phyloP scores from a whole-genome alignment of 116 monocot genomes.

The Cymodocea nodosa region DNA sequence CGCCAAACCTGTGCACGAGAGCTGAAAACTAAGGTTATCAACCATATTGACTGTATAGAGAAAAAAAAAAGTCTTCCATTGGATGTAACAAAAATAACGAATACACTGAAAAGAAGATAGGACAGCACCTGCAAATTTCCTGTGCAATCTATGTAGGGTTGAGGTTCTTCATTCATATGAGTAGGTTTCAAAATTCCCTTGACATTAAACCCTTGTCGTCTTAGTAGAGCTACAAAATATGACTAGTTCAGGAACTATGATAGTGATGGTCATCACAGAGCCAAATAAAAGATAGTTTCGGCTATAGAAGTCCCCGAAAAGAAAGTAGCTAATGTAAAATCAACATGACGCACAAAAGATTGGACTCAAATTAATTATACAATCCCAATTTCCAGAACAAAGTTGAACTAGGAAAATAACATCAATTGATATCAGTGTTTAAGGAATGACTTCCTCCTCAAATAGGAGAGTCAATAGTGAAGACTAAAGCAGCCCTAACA shows the following conservation, averaged over 20 bases:
- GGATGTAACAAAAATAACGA: neutral
- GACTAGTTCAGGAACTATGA: neutral
- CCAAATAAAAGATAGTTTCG: neutral
- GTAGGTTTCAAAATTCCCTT: slow-evolving; percentile 80
- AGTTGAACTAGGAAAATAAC: too few species aligned
- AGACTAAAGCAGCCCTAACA: too few species aligned
- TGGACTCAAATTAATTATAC: too few species aligned
- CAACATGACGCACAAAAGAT: too few species aligned
- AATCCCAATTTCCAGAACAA: too few species aligned
- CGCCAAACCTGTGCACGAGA: slow-evolving; percentile 62
- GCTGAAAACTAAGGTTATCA: slow-evolving; percentile 8
- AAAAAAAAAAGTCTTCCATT: neutral
- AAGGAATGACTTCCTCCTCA: too few species aligned
- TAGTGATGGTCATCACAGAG: neutral
- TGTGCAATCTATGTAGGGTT: slow-evolving; percentile 92
- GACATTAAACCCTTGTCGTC: slow-evolving; percentile 87
- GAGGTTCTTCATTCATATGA: slow-evolving; percentile 90
- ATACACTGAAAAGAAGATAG: neutral
- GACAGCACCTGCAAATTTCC: slow-evolving; percentile 78
- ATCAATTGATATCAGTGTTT: too few species aligned
- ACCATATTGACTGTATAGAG: neutral
- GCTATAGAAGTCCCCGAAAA: neutral
- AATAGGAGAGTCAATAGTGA: too few species aligned
- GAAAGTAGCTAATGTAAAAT: neutral
- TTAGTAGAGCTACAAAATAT: slow-evolving; percentile 58